phyloP scores from a whole-genome alignment of 2,329 filamentous ascomycete genomes.

The Xylaria sp. region DNA sequence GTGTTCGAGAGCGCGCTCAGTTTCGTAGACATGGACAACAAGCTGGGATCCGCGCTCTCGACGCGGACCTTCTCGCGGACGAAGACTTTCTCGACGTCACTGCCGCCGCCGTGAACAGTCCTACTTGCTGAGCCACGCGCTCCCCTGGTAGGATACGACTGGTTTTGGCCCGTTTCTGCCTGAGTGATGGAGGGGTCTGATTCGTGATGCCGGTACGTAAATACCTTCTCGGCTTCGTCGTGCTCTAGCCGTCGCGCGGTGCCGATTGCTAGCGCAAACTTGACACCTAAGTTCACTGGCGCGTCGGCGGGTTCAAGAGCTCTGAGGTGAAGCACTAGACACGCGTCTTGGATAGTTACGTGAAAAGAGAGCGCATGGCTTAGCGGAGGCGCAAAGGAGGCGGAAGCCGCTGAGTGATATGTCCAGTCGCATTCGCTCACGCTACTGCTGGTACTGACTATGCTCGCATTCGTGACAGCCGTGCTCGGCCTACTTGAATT shows the following conservation, averaged over 20 bases:
- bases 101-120: slow-evolving; percentile 17
- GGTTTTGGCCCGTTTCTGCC: slow-evolving; percentile 1
- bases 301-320: slow-evolving; percentile 71
- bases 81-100: slow-evolving; percentile 65
- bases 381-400: slow-evolving; percentile 45
- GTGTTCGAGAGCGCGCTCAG: slow-evolving; percentile 77
- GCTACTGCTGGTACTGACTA: slow-evolving; percentile 1
- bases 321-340: slow-evolving; percentile 71
- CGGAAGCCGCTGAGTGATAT: slow-evolving; percentile 40
- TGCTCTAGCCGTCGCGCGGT: slow-evolving; percentile 69
- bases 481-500: slow-evolving; percentile 14
- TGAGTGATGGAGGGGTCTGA: slow-evolving; percentile 30
- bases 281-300: slow-evolving; percentile 66
- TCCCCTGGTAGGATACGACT: slow-evolving; percentile 16
- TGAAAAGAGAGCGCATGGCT: slow-evolving; percentile 75
- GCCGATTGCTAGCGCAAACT: slow-evolving; percentile 72
- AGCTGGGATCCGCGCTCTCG: slow-evolving; percentile 84
- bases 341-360: slow-evolving; percentile 71
- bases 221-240: slow-evolving; percentile 80
- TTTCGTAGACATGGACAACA: slow-evolving; percentile 85
- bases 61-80: slow-evolving; percentile 90
- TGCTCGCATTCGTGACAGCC: slow-evolving; percentile 10
- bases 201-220: slow-evolving; percentile 58
- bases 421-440: slow-evolving; percentile 44
- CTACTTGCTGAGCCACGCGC: slow-evolving; percentile 18